A percentile compares a stretch with the other conserved stretches of the same genome.
Conservation (phyloP, 768 basidiomycete species). For the Termitomyces sp. region DNA sequence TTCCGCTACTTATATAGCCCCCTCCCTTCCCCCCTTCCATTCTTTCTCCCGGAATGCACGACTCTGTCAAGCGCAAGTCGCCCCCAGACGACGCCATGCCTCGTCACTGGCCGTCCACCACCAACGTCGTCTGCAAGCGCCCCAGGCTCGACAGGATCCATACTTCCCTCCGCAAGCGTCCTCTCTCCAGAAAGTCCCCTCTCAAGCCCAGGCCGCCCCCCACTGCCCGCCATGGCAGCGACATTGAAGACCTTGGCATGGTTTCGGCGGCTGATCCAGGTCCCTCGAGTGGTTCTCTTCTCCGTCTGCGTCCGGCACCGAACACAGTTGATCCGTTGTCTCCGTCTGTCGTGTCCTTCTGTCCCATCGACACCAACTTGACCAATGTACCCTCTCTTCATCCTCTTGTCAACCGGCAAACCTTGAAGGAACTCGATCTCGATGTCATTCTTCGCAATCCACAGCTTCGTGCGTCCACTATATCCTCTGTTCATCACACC, state of each 20-base stretch:
- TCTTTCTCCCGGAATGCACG: conserved; percentile 45
- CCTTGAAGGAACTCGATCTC: conserved; percentile 82
- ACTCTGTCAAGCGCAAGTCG: conserved; percentile 68
- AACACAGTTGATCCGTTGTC: conserved; percentile 27
- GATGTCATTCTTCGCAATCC: conserved; percentile 85
- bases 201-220: conserved; percentile 20
- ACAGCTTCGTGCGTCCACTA: conserved; percentile 74
- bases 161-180: conserved; percentile 21
- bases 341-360: conserved; percentile 24
- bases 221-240: conserved; percentile 32
- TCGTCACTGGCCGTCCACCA: conserved; percentile 23
- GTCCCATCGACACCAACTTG: conserved; percentile 41
- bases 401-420: conserved; percentile 80
- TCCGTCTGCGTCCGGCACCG: conserved; percentile 24
- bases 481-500: conserved; percentile 11
- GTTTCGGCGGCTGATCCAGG: conserved; percentile 39
- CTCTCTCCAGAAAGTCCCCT: conserved; percentile 16
- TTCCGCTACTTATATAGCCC: conserved; percentile 33
- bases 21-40: conserved; percentile 14
- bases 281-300: conserved; percentile 42
- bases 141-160: conserved; percentile 35
- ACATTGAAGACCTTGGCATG: conserved; percentile 45
- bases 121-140: conserved; percentile 32
- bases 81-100: conserved; percentile 41
- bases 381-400: conserved; percentile 64